Conservation (phyloP, 352 stramenopile genomes). For the Phytophthora litchii region DNA sequence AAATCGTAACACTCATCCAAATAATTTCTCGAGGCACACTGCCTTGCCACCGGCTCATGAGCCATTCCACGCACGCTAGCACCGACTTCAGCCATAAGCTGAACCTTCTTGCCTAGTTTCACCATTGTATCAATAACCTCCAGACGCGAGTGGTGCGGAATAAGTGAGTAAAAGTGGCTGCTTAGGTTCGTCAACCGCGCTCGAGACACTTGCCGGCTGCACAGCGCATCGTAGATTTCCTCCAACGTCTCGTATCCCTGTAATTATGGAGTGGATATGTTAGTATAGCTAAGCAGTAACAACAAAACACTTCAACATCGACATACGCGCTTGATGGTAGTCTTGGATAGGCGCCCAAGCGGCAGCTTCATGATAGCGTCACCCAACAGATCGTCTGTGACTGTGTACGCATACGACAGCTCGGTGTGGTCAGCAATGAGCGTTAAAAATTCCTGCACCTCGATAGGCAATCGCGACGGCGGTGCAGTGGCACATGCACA, state of each 20-base stretch:
- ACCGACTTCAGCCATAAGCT: constrained; percentile 59
- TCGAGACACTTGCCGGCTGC: constrained; percentile 42
- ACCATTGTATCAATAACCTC: constrained; percentile 72
- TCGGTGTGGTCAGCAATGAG: constrained; percentile 50
- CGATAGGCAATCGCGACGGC: constrained; percentile 45
- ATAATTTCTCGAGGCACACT: constrained; percentile 57
- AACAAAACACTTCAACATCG: constrained; percentile 1
- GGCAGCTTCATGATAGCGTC: constrained; percentile 54
- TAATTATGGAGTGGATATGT: constrained; percentile 5
- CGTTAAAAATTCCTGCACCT: constrained; percentile 61
- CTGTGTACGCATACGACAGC: constrained; percentile 43
- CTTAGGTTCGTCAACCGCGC: constrained; percentile 52
- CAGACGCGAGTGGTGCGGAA: constrained; percentile 59
- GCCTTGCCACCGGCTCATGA: constrained; percentile 42
- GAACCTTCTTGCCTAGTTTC: constrained; percentile 65
- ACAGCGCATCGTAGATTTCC: constrained; percentile 63
- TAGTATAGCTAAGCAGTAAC: constrained; percentile 1
- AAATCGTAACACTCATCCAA: constrained; percentile 66
- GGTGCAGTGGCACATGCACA: constrained; percentile 33
- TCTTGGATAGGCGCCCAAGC: constrained; percentile 59
- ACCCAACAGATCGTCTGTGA: constrained; percentile 44
- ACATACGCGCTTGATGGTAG: constrained; percentile 62
- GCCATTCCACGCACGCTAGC: constrained; percentile 48
- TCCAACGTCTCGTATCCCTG: constrained; percentile 71
- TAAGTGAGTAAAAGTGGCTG: constrained; percentile 71